phyloP scores from a whole-genome alignment of 139 green algal genomes.

The Chlorella ohadii region DNA sequence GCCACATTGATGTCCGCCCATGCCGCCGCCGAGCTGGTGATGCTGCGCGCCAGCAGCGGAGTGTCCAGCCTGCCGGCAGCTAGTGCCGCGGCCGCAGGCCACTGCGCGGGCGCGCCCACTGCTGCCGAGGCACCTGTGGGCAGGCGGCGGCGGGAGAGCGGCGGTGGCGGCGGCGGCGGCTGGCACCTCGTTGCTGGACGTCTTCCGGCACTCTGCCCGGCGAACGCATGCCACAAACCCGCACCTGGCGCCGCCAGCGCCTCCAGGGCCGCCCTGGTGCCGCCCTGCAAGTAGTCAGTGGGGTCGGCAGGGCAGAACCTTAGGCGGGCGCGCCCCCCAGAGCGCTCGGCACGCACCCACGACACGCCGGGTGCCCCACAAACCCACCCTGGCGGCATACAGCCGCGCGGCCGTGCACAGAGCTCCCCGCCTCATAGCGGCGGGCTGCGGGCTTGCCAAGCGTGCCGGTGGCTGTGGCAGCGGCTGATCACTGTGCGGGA shows the following conservation, averaged over 20 bases:
- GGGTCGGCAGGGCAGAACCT: not conserved
- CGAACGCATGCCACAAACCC: not conserved
- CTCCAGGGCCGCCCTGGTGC: not conserved
- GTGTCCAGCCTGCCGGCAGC: not conserved
- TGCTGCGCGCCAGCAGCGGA: slow-evolving; percentile 1
- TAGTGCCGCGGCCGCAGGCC: not conserved
- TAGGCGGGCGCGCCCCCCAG: not conserved
- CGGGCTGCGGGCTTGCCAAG: not conserved
- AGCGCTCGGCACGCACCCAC: not conserved
- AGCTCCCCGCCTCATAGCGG: not conserved
- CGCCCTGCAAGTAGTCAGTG: slow-evolving; percentile 18
- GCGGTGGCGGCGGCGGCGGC: not conserved
- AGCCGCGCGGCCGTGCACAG: not conserved
- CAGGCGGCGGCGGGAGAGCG: not conserved
- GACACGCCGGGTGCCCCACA: too few species aligned
- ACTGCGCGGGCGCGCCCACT: not conserved
- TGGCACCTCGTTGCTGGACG: too few species aligned
- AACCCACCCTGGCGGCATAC: slow-evolving; percentile 11
- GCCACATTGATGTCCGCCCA: slow-evolving; percentile 40
- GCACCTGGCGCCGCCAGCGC: slow-evolving; percentile 7
- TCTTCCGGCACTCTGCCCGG: not conserved
- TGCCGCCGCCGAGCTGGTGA: slow-evolving; percentile 1
- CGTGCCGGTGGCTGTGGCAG: too few species aligned
- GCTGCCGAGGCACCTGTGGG: not conserved
- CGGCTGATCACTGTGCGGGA: too few species aligned